Base-by-base conservation (phyloP, 2,329 filamentous ascomycete genomes). In the Xylaria sp. region DNA sequence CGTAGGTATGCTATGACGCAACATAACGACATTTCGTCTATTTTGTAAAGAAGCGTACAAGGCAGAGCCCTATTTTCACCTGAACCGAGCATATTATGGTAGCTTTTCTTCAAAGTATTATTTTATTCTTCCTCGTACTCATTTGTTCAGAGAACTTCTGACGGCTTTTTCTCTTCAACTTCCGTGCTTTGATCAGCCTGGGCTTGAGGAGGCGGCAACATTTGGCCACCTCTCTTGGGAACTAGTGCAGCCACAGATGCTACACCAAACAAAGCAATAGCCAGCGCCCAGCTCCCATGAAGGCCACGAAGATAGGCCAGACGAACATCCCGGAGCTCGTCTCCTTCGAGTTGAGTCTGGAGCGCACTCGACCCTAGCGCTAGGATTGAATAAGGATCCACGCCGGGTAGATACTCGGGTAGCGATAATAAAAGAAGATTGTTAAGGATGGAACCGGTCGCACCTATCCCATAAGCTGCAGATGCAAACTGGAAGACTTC, bases 191-290 rank as follows among this genome's bases (percentile, higher is more conserved):
- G 17, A 6, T 44, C 42, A 9, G 42, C 3, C 42, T 44, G 42
- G n/a, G 17, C n/a, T 44, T 44, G 42, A 44, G 42, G n/a, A 5
- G 42, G 42, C 42, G 42, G n/a, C 6, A 44, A 44, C 45, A 49
- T 49, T 25, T 49, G 45, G 11, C 45, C 45, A 13, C 22, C 22
- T 29, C n/a, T 27, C 22, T 25, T 27, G 10, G 45, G 22, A 17
- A 49, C 22, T 3, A 49, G 25, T 11, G 25, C n/a, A 25, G 45
- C 25, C 4, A 49, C 20, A 15, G 25, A 49, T 27, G 45, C 20
- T 13, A 49, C 45, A 15, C 45, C 45, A 15, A 25, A 49, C 22
- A 49, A 27, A 49, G 45, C 45, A 49, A 49, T 49, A 29, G 45
- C 45, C 13, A 49, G 15, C 9, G 45, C 45, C 45, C 45, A 49